phyloP scores from a whole-genome alignment of 2,329 filamentous ascomycete species.

The Metarhizium brunneum region DNA sequence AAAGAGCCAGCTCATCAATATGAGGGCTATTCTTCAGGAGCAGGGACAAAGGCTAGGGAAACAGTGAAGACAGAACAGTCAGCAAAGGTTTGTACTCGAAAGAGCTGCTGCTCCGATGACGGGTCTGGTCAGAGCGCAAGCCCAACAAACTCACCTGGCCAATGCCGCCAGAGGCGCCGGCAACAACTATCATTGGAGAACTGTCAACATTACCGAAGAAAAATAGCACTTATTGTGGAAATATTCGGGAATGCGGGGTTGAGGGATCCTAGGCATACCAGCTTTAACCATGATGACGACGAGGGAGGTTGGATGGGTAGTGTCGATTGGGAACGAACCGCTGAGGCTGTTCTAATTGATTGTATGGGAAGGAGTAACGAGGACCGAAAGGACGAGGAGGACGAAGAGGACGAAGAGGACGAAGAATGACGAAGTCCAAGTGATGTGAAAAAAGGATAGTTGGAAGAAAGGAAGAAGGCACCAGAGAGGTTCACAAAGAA shows the following conservation, averaged over 20 bases:
- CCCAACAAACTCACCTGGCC: conserved; percentile 61
- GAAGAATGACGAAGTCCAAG: not conserved
- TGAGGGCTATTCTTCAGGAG: conserved; percentile 86
- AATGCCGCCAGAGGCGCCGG: conserved; percentile 96
- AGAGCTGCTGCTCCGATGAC: not conserved
- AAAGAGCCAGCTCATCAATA: conserved; percentile 87
- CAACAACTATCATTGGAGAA: conserved; percentile 52
- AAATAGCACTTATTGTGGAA: not conserved
- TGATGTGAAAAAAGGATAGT: not conserved
- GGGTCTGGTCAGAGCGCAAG: not conserved
- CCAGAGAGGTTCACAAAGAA: not conserved
- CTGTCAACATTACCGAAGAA: conserved; percentile 7
- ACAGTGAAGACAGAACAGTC: conserved; percentile 4
- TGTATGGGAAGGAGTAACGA: not conserved
- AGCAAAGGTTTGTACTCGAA: conserved; percentile 12
- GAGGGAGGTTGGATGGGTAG: not conserved
- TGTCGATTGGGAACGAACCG: not conserved
- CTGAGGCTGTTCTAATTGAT: not conserved
- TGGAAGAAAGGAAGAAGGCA: not conserved
- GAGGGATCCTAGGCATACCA: conserved; percentile 30
- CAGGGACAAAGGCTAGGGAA: conserved; percentile 75
- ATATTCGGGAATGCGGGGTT: conserved; percentile 14
- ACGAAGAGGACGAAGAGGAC: not conserved
- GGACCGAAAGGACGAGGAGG: not conserved
- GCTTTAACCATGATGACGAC: conserved; percentile 48